Base-by-base conservation (phyloP, 2,329 filamentous ascomycete species). In the Sordariomycetes sp. region DNA sequence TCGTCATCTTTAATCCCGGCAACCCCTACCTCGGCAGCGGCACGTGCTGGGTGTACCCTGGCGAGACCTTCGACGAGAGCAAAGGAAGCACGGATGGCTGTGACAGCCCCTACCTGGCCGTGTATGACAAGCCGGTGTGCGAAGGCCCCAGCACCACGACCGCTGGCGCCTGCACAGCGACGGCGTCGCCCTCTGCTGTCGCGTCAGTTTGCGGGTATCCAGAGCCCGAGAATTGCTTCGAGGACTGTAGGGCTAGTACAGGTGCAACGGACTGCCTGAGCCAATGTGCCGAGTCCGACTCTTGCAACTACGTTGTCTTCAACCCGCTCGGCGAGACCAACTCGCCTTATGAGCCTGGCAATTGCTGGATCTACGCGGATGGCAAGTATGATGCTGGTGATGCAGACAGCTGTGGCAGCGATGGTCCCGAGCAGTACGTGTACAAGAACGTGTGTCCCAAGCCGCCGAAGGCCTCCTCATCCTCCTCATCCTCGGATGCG, bases 121-220 rank as follows among this genome's bases (percentile, higher is more conserved):
- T 53, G 32, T 51, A 44, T 39, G 38, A 35, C 40, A 26, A 49
- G 41, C 46, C 47, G 27, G 34, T 34, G 11, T 52, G 48, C 39
- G 12, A 34, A 16, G 41, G 39, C 14, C 43, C 35, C 30, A 30
- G 44, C 35, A 47, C 46, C 30, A 17, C 29, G 9, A 25, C 31
- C 18, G 39, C 45, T 32, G 40, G 33, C 31, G 43, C 36, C 33
- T 54, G 50, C 42, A 38, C 42, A 21, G 50, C 50, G 26, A 53
- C 51, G 21, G 44, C 36, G 30, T 47, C 42, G 32, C 51, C 51
- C 28, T 48, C 49, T 21, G 39, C 51, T 23, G 33, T 53, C 36
- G 51, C 51, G 30, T 42, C 42, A 35, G 44, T 48, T 35, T 55
- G 51, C 43, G 49, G 38, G 15, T 55, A 55, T 39, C 50, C 51